A percentile compares a stretch with the other conserved stretches of the same genome.
Evolutionary conservation across 805 yeast genomes (phyloP).

Genomic region (Nakazawaea anatomiae): DNA sequence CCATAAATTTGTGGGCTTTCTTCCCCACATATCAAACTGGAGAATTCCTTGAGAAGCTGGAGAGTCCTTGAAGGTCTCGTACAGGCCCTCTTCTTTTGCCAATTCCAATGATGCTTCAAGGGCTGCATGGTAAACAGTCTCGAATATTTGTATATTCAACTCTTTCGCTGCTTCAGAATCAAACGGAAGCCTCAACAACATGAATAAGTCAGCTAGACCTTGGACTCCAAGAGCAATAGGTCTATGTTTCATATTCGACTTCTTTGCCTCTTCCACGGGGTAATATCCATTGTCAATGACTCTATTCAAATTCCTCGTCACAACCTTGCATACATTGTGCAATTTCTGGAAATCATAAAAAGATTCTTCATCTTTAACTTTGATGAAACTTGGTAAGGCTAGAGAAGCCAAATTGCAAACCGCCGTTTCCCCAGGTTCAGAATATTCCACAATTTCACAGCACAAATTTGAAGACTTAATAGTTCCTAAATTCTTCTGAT

Average conservation of each 20-base stretch:
- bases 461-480: conserved; percentile 59
- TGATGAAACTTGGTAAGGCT: conserved; percentile 52
- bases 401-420: conserved; percentile 59
- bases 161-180: conserved; percentile 53
- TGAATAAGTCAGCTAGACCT: conserved; percentile 56
- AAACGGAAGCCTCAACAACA: conserved; percentile 50
- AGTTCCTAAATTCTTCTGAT: conserved; percentile 55
- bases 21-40: conserved; percentile 54
- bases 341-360: conserved; percentile 53
- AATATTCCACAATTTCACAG: conserved; percentile 59
- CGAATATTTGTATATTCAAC: conserved; percentile 54
- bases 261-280: conserved; percentile 50
- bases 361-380: conserved; percentile 31
- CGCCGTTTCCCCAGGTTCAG: conserved; percentile 52
- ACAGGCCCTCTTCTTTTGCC: conserved; percentile 44
- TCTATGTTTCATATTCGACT: conserved; percentile 51
- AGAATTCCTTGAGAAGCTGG: conserved; percentile 54
- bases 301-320: conserved; percentile 49
- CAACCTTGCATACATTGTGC: conserved; percentile 49
- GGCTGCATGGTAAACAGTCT: conserved; percentile 56
- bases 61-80: conserved; percentile 46
- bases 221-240: conserved; percentile 63
- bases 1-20: conserved; percentile 52
- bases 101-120: conserved; percentile 52
- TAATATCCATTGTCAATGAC: conserved; percentile 52